Conservation (phyloP, 2,329 filamentous ascomycete species). For the Fusarium clavum region DNA sequence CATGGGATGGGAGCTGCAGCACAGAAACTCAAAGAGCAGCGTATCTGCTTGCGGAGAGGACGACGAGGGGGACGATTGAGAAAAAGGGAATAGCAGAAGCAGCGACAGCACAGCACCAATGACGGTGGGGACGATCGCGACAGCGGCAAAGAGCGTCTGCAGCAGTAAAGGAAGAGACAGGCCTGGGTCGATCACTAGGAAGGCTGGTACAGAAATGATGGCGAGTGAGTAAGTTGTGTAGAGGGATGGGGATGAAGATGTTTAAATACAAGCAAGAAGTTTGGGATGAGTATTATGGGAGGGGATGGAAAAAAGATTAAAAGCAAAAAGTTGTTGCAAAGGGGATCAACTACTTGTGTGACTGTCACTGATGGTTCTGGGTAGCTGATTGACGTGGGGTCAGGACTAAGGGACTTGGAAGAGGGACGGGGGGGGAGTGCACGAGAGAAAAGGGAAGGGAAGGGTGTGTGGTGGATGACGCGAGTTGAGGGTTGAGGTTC, state of each 20-base stretch:
- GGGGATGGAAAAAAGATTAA: not conserved
- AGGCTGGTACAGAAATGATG: not conserved
- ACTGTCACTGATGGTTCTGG: not conserved
- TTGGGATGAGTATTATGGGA: not conserved
- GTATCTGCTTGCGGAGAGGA: not conserved
- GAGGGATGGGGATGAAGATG: not conserved
- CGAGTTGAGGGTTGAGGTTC: not conserved
- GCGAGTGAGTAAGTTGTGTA: not conserved
- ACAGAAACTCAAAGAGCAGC: not conserved
- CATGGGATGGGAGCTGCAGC: conserved; percentile 4
- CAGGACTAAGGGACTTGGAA: too few species aligned
- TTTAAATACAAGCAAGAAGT: not conserved
- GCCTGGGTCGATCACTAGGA: not conserved
- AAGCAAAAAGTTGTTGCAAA: not conserved
- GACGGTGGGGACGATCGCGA: not conserved
- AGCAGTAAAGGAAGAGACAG: not conserved
- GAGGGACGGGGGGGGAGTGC: not conserved
- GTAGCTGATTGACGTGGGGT: not conserved
- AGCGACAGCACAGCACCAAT: not conserved
- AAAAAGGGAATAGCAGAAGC: not conserved
- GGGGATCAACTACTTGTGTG: not conserved
- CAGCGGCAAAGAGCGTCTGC: not conserved
- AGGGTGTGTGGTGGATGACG: not conserved
- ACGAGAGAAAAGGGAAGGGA: not conserved
- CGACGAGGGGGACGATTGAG: not conserved